phyloP scores from a whole-genome alignment of 352 stramenopile species.

The Phytophthora agathidicida region DNA sequence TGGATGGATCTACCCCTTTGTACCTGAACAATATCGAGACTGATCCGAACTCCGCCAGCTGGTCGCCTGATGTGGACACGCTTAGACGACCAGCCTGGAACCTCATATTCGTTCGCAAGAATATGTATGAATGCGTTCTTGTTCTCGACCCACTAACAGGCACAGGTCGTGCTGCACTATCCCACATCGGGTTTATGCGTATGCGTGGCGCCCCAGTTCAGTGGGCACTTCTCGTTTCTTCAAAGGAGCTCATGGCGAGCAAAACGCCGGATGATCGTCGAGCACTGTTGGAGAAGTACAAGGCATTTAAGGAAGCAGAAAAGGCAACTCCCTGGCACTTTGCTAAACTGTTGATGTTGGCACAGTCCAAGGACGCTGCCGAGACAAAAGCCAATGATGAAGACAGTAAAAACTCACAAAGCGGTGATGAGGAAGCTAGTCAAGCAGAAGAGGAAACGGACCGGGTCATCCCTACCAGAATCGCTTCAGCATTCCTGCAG shows the following conservation, averaged over 20 bases:
- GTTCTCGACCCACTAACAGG: conserved; percentile 69
- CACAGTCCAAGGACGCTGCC: conserved; percentile 57
- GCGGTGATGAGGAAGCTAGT: conserved; percentile 11
- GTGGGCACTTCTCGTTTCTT: conserved; percentile 77
- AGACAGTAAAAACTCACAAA: conserved; percentile 16
- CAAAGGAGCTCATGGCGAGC: conserved; percentile 65
- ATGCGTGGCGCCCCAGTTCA: conserved; percentile 79
- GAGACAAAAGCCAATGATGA: conserved; percentile 13
- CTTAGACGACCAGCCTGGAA: conserved; percentile 73
- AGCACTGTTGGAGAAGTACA: conserved; percentile 49
- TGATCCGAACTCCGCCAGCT: conserved; percentile 55
- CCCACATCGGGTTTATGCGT: conserved; percentile 71
- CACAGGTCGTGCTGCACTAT: conserved; percentile 50
- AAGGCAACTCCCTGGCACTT: conserved; percentile 80
- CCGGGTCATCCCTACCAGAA: conserved; percentile 25
- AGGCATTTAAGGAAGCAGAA: conserved; percentile 37
- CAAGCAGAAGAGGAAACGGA: conserved; percentile 14
- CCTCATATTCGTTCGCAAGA: conserved; percentile 85
- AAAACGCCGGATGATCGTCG: conserved; percentile 48
- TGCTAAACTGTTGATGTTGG: conserved; percentile 76
- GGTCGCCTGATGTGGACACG: conserved; percentile 50
- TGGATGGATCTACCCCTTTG: conserved; percentile 62
- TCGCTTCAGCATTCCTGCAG: conserved; percentile 63
- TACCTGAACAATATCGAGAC: conserved; percentile 89
- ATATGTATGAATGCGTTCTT: conserved; percentile 89